These are phyloP conservation scores for Lepidium sativum DNA, from an alignment of 345 rosid genomes.

Conservation along the genomic window DNA sequence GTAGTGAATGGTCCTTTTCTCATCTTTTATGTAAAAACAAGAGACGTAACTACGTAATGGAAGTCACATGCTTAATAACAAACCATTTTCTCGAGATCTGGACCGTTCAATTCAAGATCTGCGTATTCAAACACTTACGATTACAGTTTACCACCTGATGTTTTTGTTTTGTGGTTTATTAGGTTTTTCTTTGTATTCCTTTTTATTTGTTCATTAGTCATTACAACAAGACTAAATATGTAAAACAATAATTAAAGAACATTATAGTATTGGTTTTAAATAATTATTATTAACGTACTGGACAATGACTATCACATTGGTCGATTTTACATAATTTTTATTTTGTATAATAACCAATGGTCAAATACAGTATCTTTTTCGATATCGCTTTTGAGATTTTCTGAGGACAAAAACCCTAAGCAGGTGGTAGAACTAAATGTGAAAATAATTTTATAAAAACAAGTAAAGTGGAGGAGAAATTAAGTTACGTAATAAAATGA, in stretches of 20 bases:
- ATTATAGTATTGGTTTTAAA: neutral
- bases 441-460: no score
- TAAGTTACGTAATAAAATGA: neutral
- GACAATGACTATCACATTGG: no score
- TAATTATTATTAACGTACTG: neutral
- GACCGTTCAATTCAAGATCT: constrained; percentile 14
- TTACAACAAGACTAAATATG: neutral
- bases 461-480: no score
- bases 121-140: no score
- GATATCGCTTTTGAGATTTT: neutral
- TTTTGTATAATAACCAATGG: no score
- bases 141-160: no score
- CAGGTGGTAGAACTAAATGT: no score
- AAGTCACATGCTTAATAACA: constrained; percentile 11
- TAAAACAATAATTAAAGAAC: no score
- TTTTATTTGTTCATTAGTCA: neutral
- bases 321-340: no score
- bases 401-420: neutral
- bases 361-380: neutral
- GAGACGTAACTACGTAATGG: constrained; percentile 6
- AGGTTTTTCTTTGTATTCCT: neutral
- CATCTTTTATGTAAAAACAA: neutral
- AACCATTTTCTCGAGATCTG: constrained; percentile 10
- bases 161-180: neutral
- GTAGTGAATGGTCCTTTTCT: constrained; percentile 17